Evolutionary conservation across 1,284 basidiomycete genomes (phyloP), one percentile per base, ranked within the genome.

Genomic region (Sanghuangporus baumii): DNA sequence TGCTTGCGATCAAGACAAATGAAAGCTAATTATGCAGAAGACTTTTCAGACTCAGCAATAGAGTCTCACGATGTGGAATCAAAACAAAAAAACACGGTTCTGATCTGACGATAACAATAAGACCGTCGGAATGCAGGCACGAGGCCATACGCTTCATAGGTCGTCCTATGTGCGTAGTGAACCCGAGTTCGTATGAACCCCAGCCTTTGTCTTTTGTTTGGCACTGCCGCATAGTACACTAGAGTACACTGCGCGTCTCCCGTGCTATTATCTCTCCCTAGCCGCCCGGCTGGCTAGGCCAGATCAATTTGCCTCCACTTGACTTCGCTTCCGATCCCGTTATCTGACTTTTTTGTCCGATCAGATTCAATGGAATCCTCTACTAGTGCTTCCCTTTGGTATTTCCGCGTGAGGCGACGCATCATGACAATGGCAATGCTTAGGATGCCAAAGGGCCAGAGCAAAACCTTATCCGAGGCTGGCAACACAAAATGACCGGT

Each of bases 91-190:
- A 62, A 51, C 46, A 62, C 61, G 48, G 52, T 43, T 48, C 23
- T 52, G 50, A 63, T 56, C 51, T 41, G 51, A 63, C 58, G 48
- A 60, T 63, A 63, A 51, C 34, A 59, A 38, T 59, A 20, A 43
- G 61, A 34, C 62, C 16, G 43, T 57, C 31, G 62, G 58, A 63
- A 63, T 60, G 62, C 52, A 63, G 62, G 62, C 57, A 63, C 62
- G 57, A 55, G 50, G 57, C 38, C 18, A 14, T 31, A 23, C 16
- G 16, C 18, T 54, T 37, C 50, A 51, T 6, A 51, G 18, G 5
- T n/a, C 14, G 26, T 26, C 26, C 51, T 43, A 36, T 31, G 12
- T 11, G 55, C 23, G 14, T 31, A 40, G 43, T 46, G 38, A 46
- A 31, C 56, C 31, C 61, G 36, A 52, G 38, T 43, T 11, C 56